phyloP scores from a whole-genome alignment of 345 rosid genomes.

The Lagerstroemia speciosa region DNA sequence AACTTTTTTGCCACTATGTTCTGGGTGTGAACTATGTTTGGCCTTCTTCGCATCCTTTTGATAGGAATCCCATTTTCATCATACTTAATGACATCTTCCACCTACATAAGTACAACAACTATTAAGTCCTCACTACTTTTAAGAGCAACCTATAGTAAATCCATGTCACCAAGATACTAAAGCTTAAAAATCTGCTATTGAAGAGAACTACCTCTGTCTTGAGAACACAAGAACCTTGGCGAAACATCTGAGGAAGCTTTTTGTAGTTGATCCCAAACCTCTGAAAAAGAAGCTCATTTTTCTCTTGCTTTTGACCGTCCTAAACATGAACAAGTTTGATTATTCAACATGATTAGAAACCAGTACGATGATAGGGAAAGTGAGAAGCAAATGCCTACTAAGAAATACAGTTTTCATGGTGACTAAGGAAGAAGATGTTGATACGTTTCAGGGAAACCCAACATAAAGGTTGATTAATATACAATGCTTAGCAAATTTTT shows the following conservation, averaged over 20 bases:
- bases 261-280: constrained; percentile 74
- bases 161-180: background rate
- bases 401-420: background rate
- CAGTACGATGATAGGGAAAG: background rate
- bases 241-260: constrained; percentile 53
- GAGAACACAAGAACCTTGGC: constrained; percentile 77
- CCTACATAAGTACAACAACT: constrained; percentile 22
- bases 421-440: background rate
- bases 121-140: background rate
- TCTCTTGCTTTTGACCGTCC: constrained; percentile 71
- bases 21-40: constrained; percentile 38
- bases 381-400: background rate
- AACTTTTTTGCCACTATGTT: constrained; percentile 53
- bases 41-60: constrained; percentile 63
- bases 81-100: constrained; percentile 64
- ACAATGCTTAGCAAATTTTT: background rate
- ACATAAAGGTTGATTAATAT: background rate
- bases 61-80: constrained; percentile 59
- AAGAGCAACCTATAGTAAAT: background rate
- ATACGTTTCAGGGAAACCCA: background rate
- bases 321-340: constrained; percentile 25
- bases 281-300: constrained; percentile 76
- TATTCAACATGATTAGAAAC: background rate
- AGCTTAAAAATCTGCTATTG: background rate
- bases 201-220: constrained; percentile 49